Evolutionary conservation across 495 filamentous ascomycete genomes (phyloP).

Genomic region (Lentithecium fluviatile): DNA sequence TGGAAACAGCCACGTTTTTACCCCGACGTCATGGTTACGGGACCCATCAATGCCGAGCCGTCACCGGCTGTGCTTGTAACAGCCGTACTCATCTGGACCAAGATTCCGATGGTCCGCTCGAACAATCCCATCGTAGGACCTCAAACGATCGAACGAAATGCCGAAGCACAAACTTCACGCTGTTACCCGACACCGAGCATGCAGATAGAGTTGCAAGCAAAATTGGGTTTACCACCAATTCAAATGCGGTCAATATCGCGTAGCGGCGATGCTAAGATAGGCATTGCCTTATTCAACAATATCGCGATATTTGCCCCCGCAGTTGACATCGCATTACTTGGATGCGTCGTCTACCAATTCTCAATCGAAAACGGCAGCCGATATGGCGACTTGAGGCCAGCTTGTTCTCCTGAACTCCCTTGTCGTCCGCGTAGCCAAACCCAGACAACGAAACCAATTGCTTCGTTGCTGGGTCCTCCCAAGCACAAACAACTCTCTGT

Average conservation of each 20-base stretch:
- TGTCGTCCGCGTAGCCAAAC: no score
- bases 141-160: neutral
- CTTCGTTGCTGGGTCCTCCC: no score
- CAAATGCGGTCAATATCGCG: neutral
- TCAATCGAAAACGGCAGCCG: neutral
- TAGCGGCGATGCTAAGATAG: neutral
- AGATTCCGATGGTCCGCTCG: neutral
- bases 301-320: constrained; percentile 1
- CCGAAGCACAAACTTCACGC: neutral
- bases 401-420: no score
- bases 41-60: no score
- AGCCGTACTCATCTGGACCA: no score
- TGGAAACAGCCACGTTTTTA: neutral
- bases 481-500: no score
- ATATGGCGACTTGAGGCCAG: no score
- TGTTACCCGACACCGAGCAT: no score
- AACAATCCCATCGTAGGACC: neutral
- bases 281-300: neutral
- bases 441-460: no score
- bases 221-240: no score
- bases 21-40: neutral
- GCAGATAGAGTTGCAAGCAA: no score
- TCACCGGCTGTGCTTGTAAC: no score
- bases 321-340: neutral
- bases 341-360: neutral